Evolutionary conservation across 2,329 filamentous ascomycete genomes (phyloP).

Genomic region (Clonostachys rosea): DNA sequence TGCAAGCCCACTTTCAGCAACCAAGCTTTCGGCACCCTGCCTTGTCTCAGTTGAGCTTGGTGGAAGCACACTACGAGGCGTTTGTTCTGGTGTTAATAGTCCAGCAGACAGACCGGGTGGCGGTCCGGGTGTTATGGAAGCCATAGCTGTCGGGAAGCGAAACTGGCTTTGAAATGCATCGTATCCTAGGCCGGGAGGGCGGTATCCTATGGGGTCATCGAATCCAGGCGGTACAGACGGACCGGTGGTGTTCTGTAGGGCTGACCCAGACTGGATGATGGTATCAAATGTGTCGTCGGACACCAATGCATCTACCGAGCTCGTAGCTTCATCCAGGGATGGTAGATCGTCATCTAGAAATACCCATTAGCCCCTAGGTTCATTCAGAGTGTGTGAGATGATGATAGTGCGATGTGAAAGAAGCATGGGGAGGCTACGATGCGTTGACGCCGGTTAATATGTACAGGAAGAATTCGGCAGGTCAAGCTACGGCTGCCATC

Average conservation of each 20-base stretch:
- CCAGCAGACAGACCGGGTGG: slow-evolving; percentile 15
- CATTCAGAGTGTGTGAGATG: neutral
- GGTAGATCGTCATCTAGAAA: slow-evolving; percentile 58
- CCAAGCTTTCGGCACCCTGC: slow-evolving; percentile 37
- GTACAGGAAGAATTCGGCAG: slow-evolving; percentile 27
- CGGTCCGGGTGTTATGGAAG: slow-evolving; percentile 9
- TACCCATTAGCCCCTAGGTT: slow-evolving; percentile 33
- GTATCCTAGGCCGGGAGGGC: neutral
- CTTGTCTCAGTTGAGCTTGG: slow-evolving; percentile 25
- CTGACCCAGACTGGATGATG: neutral
- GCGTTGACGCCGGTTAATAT: slow-evolving; percentile 18
- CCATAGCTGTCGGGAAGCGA: slow-evolving; percentile 14
- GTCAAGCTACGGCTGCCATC: slow-evolving; percentile 54
- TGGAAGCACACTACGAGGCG: slow-evolving; percentile 16
- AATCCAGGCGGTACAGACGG: slow-evolving; percentile 23
- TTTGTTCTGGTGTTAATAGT: slow-evolving; percentile 23
- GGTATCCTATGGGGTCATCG: slow-evolving; percentile 6
- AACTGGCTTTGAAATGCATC: neutral
- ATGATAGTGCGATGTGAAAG: slow-evolving; percentile 6
- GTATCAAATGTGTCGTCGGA: slow-evolving; percentile 44
- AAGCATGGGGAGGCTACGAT: slow-evolving; percentile 4
- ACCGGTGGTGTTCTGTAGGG: slow-evolving; percentile 3
- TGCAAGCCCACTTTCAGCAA: slow-evolving; percentile 38
- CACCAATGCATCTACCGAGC: slow-evolving; percentile 65
- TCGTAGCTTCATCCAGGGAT: slow-evolving; percentile 55